phyloP scores from a whole-genome alignment of 73 alveolate genomes.

The Paramecium tetraurelia region DNA sequence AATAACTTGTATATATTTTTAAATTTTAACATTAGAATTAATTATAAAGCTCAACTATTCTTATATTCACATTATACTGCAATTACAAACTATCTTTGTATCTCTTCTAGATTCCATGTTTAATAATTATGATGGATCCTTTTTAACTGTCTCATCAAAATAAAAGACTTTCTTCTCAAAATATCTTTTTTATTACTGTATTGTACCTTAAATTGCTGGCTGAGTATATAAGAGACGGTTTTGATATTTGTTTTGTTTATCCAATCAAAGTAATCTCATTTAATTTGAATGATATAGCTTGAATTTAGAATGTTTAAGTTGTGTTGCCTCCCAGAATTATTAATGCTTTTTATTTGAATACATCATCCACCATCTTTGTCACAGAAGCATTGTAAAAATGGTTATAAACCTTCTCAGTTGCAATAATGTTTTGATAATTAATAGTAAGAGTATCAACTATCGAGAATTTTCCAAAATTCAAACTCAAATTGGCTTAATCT shows the following conservation, averaged over 20 bases:
- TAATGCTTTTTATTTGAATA: neutral
- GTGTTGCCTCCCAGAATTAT: conserved; percentile 22
- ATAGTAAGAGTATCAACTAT: conserved; percentile 6
- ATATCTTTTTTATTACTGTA: neutral
- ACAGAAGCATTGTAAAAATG: conserved; percentile 28
- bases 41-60: neutral
- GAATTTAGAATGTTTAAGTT: neutral
- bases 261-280: conserved; percentile 21
- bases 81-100: neutral
- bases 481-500: neutral
- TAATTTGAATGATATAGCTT: neutral
- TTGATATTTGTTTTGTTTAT: neutral
- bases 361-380: conserved; percentile 8
- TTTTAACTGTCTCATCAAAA: neutral
- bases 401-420: conserved; percentile 1
- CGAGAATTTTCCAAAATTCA: conserved; percentile 1
- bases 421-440: neutral
- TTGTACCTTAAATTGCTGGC: conserved; percentile 11
- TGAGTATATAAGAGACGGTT: neutral
- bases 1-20: conserved; percentile 60
- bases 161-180: neutral
- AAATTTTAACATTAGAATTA: conserved; percentile 10
- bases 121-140: neutral
- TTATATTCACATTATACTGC: neutral
- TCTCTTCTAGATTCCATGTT: neutral